A percentile compares a stretch with the other conserved stretches of the same genome.
Evolutionary conservation across 176 grass and related monocot genomes (phyloP).

Genomic region (Carex cristatella): DNA sequence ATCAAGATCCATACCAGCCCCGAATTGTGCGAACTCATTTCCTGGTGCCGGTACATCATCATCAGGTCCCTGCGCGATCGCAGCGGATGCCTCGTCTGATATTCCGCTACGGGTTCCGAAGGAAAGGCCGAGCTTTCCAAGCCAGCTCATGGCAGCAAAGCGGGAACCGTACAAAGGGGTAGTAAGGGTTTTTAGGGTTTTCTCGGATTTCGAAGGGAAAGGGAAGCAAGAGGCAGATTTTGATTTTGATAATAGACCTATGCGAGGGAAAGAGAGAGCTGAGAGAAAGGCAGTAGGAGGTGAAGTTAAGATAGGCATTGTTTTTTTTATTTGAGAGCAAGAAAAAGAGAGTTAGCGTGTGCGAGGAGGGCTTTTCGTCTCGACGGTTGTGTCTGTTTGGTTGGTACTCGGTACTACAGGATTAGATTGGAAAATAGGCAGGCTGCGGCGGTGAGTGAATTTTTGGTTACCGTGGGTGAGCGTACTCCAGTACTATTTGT

Average conservation of each 20-base stretch:
- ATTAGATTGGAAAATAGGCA: not conserved
- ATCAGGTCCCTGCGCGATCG: conserved; percentile 85
- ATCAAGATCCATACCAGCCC: conserved; percentile 36
- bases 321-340: conserved; percentile 10
- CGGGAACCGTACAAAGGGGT: not conserved
- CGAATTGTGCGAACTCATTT: conserved; percentile 82
- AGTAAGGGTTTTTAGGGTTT: conserved; percentile 16
- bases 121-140: conserved; percentile 88
- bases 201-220: not conserved
- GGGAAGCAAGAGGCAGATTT: not conserved
- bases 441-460: not conserved
- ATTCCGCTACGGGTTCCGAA: conserved; percentile 42
- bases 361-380: not conserved
- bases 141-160: conserved; percentile 73
- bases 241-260: not conserved
- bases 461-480: not conserved
- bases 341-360: conserved; percentile 22
- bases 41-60: conserved; percentile 71
- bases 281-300: conserved; percentile 22
- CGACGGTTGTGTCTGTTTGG: not conserved
- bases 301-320: conserved; percentile 62
- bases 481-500: not conserved
- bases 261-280: conserved; percentile 22
- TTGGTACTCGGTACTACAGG: not conserved
- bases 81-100: conserved; percentile 53